Conservation (phyloP, 805 yeast species). For the Sungouiella thailandica region DNA sequence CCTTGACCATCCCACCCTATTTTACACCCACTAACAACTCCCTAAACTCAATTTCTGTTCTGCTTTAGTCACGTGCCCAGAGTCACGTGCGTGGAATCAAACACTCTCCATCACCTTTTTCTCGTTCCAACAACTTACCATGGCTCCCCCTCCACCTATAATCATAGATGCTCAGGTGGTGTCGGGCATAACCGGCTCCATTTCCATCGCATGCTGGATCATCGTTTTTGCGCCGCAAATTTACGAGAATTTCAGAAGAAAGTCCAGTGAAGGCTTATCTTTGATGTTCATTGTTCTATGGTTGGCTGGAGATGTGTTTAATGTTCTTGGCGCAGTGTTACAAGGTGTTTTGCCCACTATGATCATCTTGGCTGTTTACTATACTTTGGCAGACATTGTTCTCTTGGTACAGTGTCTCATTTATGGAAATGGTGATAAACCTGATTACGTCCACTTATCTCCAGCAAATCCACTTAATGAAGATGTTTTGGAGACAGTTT, state of each 20-base stretch:
- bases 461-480: conserved; percentile 85
- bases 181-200: conserved; percentile 78
- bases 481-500: conserved; percentile 58
- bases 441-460: conserved; percentile 74
- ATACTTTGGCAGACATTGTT: conserved; percentile 85
- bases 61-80: too few species aligned
- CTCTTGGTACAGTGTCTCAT: conserved; percentile 77
- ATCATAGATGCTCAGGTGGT: conserved; percentile 64
- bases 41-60: too few species aligned
- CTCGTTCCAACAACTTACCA: too few species aligned
- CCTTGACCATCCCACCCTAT: too few species aligned
- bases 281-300: conserved; percentile 81
- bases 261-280: conserved; percentile 87
- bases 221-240: conserved; percentile 97
- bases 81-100: too few species aligned
- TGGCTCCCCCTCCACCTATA: conserved; percentile 65
- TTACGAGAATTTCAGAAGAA: conserved; percentile 81
- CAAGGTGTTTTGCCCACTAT: conserved; percentile 93
- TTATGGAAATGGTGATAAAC: conserved; percentile 60
- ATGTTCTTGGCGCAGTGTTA: conserved; percentile 82
- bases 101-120: too few species aligned
- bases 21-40: too few species aligned
- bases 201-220: conserved; percentile 96
- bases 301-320: conserved; percentile 92
- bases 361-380: conserved; percentile 88